phyloP scores from a whole-genome alignment of 2,329 filamentous ascomycete species.

The Eutypa lata region DNA sequence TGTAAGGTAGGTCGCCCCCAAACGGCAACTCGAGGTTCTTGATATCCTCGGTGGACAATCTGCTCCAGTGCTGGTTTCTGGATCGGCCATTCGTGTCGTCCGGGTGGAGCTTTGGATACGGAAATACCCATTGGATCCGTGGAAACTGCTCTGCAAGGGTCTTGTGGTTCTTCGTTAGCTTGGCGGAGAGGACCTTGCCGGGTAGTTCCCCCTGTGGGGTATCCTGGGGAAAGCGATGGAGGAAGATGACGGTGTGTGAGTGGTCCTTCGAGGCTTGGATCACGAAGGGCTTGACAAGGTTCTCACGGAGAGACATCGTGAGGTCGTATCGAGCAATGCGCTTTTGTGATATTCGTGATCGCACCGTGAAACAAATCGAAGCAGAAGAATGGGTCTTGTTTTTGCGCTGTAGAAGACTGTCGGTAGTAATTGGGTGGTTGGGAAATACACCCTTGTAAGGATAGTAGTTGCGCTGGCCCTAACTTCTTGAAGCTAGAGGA shows the following conservation, averaged over 20 bases:
- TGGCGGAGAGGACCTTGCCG: slow-evolving; percentile 11
- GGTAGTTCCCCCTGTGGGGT: slow-evolving; percentile 9
- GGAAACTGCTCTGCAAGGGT: slow-evolving; percentile 12
- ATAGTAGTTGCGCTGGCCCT: too few species aligned
- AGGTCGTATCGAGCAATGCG: too few species aligned
- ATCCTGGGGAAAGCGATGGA: slow-evolving; percentile 11
- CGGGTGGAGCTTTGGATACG: slow-evolving; percentile 10
- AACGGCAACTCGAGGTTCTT: slow-evolving; percentile 2
- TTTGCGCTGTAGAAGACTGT: too few species aligned
- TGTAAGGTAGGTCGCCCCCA: slow-evolving; percentile 6
- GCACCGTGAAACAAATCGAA: too few species aligned
- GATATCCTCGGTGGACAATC: slow-evolving; percentile 7
- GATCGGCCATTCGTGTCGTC: background rate
- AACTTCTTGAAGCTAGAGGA: too few species aligned
- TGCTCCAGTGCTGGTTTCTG: slow-evolving; percentile 3
- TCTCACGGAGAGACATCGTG: background rate
- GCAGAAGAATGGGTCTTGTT: too few species aligned
- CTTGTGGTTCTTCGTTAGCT: slow-evolving; percentile 9
- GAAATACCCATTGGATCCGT: slow-evolving; percentile 15
- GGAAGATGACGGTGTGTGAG: slow-evolving; percentile 18
- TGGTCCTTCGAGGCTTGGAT: slow-evolving; percentile 10
- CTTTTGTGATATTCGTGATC: too few species aligned
- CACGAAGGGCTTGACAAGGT: slow-evolving; percentile 7
- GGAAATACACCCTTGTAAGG: too few species aligned
- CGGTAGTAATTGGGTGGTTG: too few species aligned